Evolutionary conservation across 257 asterid species (phyloP).

Genomic region (Paraleonurus japonicus): DNA sequence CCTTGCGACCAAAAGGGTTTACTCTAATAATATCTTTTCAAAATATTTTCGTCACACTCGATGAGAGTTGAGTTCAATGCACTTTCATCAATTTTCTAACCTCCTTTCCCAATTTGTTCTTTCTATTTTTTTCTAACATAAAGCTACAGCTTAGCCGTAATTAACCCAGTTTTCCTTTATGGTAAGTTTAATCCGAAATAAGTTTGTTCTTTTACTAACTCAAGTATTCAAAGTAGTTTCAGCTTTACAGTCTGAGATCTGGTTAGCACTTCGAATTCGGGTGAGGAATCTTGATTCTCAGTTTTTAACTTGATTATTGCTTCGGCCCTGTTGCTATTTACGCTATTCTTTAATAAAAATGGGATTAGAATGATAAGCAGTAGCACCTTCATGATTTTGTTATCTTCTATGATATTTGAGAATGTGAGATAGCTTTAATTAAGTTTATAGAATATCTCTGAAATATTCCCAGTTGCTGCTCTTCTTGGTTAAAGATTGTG

Average conservation of each 20-base stretch:
- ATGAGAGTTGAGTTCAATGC: conserved; percentile 21
- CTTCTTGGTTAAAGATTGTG: background rate
- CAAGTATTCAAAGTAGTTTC: background rate
- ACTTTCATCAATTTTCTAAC: background rate
- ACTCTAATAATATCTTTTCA: background rate
- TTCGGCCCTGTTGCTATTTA: background rate
- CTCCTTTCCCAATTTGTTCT: conserved; percentile 8
- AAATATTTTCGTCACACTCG: background rate
- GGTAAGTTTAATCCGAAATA: background rate
- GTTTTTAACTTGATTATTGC: background rate
- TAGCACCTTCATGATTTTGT: conserved; percentile 18
- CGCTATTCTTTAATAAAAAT: background rate
- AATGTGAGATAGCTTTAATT: background rate
- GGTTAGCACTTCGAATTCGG: conserved; percentile 20
- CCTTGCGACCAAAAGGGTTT: background rate
- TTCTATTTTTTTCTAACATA: background rate
- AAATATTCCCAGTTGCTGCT: background rate
- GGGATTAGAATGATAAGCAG: background rate
- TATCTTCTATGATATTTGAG: background rate
- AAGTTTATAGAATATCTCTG: background rate
- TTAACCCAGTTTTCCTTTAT: background rate
- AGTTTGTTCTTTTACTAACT: background rate
- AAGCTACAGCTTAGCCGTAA: background rate
- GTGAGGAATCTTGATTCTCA: conserved; percentile 21
- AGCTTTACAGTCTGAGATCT: conserved; percentile 29